A percentile compares a stretch with the other conserved stretches of the same genome.
phyloP scores from a whole-genome alignment of 768 basidiomycete species.

The Phanerodontia chrysosporium region DNA sequence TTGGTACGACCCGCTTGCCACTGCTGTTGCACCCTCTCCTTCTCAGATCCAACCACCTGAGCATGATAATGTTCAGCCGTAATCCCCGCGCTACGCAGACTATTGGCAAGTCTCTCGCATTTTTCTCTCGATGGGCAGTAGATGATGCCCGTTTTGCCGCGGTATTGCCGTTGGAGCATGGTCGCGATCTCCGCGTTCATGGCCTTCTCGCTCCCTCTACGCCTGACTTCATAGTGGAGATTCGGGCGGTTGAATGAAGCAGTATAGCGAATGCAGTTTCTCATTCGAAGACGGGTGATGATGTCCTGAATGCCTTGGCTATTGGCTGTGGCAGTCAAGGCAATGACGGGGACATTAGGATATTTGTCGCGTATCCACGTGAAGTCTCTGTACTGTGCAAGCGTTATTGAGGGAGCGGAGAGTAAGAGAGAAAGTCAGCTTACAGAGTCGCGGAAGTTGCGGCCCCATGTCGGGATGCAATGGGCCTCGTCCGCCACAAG shows the following conservation, averaged over 20 bases:
- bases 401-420: too few species aligned
- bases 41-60: conserved; percentile 58
- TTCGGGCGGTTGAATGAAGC: conserved; percentile 96
- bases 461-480: conserved; percentile 91
- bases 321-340: conserved; percentile 93
- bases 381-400: conserved; percentile 73
- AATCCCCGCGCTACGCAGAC: conserved; percentile 57
- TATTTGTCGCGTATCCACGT: conserved; percentile 67
- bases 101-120: conserved; percentile 78
- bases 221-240: conserved; percentile 65
- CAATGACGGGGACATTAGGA: conserved; percentile 87
- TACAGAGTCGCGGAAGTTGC: conserved; percentile 85
- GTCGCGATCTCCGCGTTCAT: conserved; percentile 54
- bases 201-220: conserved; percentile 32
- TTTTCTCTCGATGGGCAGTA: conserved; percentile 70
- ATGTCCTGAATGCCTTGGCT: conserved; percentile 76
- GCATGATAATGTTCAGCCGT: conserved; percentile 85
- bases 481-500: conserved; percentile 98
- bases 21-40: conserved; percentile 53
- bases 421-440: conserved; percentile 20
- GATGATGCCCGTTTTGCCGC: conserved; percentile 70
- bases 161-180: conserved; percentile 60
- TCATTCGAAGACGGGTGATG: conserved; percentile 60
- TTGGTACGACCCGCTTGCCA: conserved; percentile 73
- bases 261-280: conserved; percentile 51